Evolutionary conservation across 345 rosid species (phyloP), one percentile per base, ranked within the genome.

Genomic region (Bruguiera sexangula): DNA sequence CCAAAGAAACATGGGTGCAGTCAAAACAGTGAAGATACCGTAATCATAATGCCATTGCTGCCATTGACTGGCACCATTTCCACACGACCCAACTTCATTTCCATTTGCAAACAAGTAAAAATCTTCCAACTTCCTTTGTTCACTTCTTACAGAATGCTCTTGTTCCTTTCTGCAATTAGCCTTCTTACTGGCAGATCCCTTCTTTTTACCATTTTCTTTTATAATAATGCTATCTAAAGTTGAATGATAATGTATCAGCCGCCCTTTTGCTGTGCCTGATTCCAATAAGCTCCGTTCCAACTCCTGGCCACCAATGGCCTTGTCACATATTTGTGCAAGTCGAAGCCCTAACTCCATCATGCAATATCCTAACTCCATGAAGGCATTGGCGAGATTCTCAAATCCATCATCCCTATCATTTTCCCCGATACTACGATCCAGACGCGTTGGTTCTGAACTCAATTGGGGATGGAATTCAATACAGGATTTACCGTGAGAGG

Each of bases 1-100:
- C 6, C 55, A 66, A 48, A 86, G 77, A 86, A 92, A 92, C 87
- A 90, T 81, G 26, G 96, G 96, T 83, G 90, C 82, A 5, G 96
- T 92, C 76, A 95, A 80, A 75, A 92, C 71, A n/a, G 97, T 95
- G 77, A 92, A 88, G 76, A 92, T 78, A 39, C 96, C 93, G 67
- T 88, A 92, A 77, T 92, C 99, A 78, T 85, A 92, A 80, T 92
- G 99, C 97, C 99, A 92, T 64, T 87, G 92, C 83, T 95, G 97
- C 97, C 99, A 92, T 6, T 90, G 77, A 63, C 72, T 70, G 70
- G 76, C 64, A 73, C 30, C 51, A 66, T 65, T 67, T 63, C 76
- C 83, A 60, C 32, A 24, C 32, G 71, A 27, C 22, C 75, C 62
- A 52, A 58, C 54, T 68, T 60, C 82, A 46, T 69, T n/a, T 20